These are phyloP conservation scores for Trypanosoma lewisi DNA, from an alignment of 208 protist species.

Conservation along the genomic window DNA sequence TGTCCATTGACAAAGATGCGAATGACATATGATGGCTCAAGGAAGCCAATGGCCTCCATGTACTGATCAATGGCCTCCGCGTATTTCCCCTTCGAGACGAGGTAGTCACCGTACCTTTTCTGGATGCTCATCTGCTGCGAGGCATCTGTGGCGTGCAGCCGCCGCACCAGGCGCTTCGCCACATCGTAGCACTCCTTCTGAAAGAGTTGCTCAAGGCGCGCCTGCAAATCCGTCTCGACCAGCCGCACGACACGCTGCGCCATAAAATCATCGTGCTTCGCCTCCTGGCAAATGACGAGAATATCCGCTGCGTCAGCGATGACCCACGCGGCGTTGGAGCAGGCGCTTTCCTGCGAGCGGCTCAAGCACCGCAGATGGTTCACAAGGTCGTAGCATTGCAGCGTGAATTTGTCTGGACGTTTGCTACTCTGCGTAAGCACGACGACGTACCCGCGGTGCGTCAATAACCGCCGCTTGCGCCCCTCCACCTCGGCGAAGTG, in stretches of 20 bases:
- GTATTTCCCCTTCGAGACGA: slow-evolving; percentile 80
- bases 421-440: slow-evolving; percentile 66
- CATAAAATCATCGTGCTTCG: slow-evolving; percentile 22
- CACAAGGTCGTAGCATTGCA: slow-evolving; percentile 86
- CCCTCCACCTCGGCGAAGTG: slow-evolving; percentile 70
- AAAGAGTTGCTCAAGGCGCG: slow-evolving; percentile 95
- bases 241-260: slow-evolving; percentile 43
- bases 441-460: slow-evolving; percentile 86
- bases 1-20: slow-evolving; percentile 94
- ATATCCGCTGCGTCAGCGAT: slow-evolving; percentile 76
- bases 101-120: slow-evolving; percentile 93
- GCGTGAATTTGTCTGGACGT: slow-evolving; percentile 42
- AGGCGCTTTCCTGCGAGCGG: slow-evolving; percentile 56
- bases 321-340: slow-evolving; percentile 64
- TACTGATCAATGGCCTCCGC: slow-evolving; percentile 93
- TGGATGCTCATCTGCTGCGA: slow-evolving; percentile 90
- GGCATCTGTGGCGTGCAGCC: slow-evolving; percentile 33
- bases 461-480: slow-evolving; percentile 57
- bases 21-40: slow-evolving; percentile 98
- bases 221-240: slow-evolving; percentile 90
- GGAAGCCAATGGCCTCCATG: slow-evolving; percentile 88
- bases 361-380: slow-evolving; percentile 90
- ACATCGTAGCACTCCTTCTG: slow-evolving; percentile 93
- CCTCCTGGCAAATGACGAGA: slow-evolving; percentile 78
- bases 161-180: slow-evolving; percentile 90